Conservation (phyloP, 805 yeast genomes). For the Metschnikowia cubensis region DNA sequence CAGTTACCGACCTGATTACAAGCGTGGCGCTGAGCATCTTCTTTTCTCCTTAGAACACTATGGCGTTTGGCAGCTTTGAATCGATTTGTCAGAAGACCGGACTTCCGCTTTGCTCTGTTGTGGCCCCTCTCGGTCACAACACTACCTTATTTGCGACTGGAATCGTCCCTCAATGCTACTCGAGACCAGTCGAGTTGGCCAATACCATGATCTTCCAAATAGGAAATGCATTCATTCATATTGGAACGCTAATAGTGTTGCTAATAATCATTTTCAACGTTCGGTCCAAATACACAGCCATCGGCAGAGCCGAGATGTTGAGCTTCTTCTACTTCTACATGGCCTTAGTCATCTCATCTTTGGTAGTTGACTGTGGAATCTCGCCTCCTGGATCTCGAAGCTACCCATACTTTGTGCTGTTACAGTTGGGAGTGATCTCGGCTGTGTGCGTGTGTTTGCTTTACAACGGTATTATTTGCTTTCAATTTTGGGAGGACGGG, state of each 20-base stretch:
- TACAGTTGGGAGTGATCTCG: slow-evolving; percentile 72
- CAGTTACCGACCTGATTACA: slow-evolving; percentile 1
- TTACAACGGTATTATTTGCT: slow-evolving; percentile 74
- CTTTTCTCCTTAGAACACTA: slow-evolving; percentile 18
- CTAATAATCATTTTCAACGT: slow-evolving; percentile 73
- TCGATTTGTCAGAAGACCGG: slow-evolving; percentile 63
- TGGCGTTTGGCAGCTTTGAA: slow-evolving; percentile 67
- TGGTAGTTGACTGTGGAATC: slow-evolving; percentile 89
- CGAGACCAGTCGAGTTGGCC: slow-evolving; percentile 81
- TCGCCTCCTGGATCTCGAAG: slow-evolving; percentile 76
- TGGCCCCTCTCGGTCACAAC: slow-evolving; percentile 45
- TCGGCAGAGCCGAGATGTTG: slow-evolving; percentile 85
- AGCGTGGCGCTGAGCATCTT: not conserved
- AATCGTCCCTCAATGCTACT: slow-evolving; percentile 72
- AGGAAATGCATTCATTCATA: slow-evolving; percentile 82
- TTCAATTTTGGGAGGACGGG: slow-evolving; percentile 95
- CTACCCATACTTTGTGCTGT: slow-evolving; percentile 78
- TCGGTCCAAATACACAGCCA: slow-evolving; percentile 86
- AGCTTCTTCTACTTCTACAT: slow-evolving; percentile 62
- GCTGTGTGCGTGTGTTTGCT: slow-evolving; percentile 67
- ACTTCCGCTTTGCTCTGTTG: slow-evolving; percentile 74
- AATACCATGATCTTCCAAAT: slow-evolving; percentile 87
- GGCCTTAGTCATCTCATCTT: slow-evolving; percentile 55
- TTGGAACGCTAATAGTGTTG: slow-evolving; percentile 63
- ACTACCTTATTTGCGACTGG: slow-evolving; percentile 46